Conservation (phyloP, 1,284 basidiomycete species). For the Puccinia coronata region DNA sequence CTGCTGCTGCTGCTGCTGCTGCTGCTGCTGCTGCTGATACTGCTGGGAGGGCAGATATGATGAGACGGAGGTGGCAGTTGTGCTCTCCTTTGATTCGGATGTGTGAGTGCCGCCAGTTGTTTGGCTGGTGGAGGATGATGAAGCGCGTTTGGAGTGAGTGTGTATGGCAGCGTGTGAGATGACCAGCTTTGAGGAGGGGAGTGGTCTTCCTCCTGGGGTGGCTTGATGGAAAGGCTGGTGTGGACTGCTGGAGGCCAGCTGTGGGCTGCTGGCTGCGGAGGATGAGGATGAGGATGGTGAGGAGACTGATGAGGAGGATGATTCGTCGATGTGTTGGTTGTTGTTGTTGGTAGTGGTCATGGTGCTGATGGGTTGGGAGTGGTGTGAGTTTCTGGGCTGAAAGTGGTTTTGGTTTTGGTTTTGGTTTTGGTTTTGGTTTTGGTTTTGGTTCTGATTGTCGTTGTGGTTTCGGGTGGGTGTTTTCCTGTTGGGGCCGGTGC, state of each 20-base stretch:
- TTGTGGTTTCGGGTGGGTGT: not conserved
- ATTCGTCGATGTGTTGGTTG: not conserved
- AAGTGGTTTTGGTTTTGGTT: not conserved
- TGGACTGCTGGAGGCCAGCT: too few relatives aligned
- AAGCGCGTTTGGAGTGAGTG: constrained; percentile 69
- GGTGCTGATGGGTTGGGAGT: not conserved
- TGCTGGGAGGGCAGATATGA: constrained; percentile 8
- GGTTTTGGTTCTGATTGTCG: not conserved
- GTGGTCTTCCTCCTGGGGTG: too few relatives aligned
- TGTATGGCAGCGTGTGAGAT: not conserved
- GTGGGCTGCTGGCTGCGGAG: too few relatives aligned
- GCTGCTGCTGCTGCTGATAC: constrained; percentile 60
- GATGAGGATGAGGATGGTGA: too few relatives aligned
- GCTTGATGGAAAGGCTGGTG: too few relatives aligned
- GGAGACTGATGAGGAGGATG: not conserved
- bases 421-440: not conserved
- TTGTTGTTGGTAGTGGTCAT: not conserved
- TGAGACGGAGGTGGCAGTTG: constrained; percentile 75
- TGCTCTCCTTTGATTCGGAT: constrained; percentile 75
- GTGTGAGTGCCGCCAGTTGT: constrained; percentile 64
- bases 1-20: constrained; percentile 61
- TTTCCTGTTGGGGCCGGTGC: not conserved
- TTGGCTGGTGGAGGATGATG: constrained; percentile 81
- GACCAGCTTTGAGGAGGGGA: not conserved
- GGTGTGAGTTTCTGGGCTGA: not conserved